Evolutionary conservation across 2,329 filamentous ascomycete genomes (phyloP), one percentile per base, ranked within the genome.

Genomic region (Aspergillus ibericus): DNA sequence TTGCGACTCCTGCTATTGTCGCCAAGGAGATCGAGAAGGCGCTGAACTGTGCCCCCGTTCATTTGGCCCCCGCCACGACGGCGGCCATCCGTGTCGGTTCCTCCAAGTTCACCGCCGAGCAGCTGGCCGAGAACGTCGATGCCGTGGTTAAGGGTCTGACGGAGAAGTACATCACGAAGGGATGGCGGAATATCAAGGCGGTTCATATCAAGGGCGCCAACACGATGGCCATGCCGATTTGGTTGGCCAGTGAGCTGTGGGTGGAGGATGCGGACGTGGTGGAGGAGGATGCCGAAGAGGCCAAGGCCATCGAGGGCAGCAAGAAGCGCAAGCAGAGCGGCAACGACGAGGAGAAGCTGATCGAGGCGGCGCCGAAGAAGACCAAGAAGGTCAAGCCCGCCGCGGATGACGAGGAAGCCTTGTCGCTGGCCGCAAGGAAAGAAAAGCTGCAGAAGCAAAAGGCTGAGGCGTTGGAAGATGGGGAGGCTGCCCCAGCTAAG

Each of bases 171-270:
- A 86, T 97, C 47, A 86, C 92, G 16, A 88, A 93, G 74, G 88
- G 92, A 70, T 97, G 93, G 92, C 86, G 85, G 70, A 95, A 93
- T 74, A 84, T 98, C 63, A 88, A 88, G 75, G 85, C 86, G 63
- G 80, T 99, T 61, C 92, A 96, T 76, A 83, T 99, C 81, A 99
- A 98, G 83, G 91, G 92, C 3, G 89, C 91, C 27, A 87, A 91
- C 71, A 96, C 93, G 4, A 89, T 88, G 61, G 90, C 93, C 8
- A 82, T 99, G 70, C 95, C 95, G n/a, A 88, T 99, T 72, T 99
- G 92, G 91, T 80, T 96, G 72, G 90, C 93, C 4, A 89, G 92
- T 66, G 92, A 97, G 82, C 82, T 99, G 63, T 99, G 95, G 92
- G 77, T 88, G 15, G 90, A 95, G 64, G 85, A 88, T 60, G 83